These are phyloP conservation scores for Pyrenopolyporus hunteri DNA, from an alignment of 495 filamentous ascomycete genomes.

Conservation along the genomic window DNA sequence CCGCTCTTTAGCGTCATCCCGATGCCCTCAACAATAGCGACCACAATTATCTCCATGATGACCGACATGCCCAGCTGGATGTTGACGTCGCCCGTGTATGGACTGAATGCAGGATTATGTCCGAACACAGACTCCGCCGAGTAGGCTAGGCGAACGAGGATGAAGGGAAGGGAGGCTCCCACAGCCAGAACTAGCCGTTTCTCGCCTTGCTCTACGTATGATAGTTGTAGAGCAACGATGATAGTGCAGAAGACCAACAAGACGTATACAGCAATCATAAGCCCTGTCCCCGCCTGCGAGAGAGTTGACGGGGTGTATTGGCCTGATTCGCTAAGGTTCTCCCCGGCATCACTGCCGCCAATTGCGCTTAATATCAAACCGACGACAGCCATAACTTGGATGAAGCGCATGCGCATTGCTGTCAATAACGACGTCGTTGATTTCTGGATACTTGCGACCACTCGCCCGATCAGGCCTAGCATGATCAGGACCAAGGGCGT, in stretches of 20 bases:
- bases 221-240: conserved; percentile 29
- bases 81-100: conserved; percentile 31
- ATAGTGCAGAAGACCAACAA: conserved; percentile 34
- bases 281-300: conserved; percentile 33
- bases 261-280: conserved; percentile 43
- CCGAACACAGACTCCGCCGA: conserved; percentile 37
- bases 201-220: conserved; percentile 41
- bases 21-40: conserved; percentile 41
- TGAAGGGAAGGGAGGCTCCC: conserved; percentile 44
- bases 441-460: conserved; percentile 34
- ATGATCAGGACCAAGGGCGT: conserved; percentile 42
- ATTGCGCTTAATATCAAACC: conserved; percentile 42
- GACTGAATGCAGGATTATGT: conserved; percentile 37
- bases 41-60: conserved; percentile 48
- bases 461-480: conserved; percentile 41
- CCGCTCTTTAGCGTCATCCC: conserved; percentile 40
- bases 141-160: conserved; percentile 47
- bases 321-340: conserved; percentile 9
- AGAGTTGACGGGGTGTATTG: conserved; percentile 34
- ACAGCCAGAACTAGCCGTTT: conserved; percentile 44
- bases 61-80: conserved; percentile 45
- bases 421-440: conserved; percentile 25
- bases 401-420: conserved; percentile 26
- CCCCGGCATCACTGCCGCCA: conserved; percentile 38
- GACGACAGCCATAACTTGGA: conserved; percentile 39